Evolutionary conservation across 169 alveolate genomes (phyloP).

Genomic region (Theileria orientalis): DNA sequence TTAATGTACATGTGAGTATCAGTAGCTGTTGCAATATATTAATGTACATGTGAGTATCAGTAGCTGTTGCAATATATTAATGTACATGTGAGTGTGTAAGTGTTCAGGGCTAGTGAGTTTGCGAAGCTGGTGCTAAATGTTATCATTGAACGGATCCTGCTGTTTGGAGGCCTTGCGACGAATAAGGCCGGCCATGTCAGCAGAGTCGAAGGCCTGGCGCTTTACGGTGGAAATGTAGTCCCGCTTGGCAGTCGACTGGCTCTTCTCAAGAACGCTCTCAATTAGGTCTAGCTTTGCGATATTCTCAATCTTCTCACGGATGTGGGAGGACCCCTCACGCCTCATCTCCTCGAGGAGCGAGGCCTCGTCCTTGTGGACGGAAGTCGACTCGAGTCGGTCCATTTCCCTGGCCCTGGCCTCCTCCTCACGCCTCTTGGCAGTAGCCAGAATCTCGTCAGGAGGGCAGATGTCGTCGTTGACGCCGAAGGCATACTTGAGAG

Average conservation of each 20-base stretch:
- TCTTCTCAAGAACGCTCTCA: slow-evolving; percentile 5
- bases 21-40: too few relatives aligned
- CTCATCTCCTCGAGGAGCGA: slow-evolving; percentile 43
- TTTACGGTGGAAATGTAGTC: slow-evolving; percentile 34
- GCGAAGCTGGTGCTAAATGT: not conserved
- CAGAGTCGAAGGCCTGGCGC: slow-evolving; percentile 36
- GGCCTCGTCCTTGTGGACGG: not conserved
- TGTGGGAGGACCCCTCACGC: slow-evolving; percentile 34
- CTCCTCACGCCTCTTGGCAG: slow-evolving; percentile 22
- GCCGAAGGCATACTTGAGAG: slow-evolving; percentile 61
- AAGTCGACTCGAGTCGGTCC: not conserved
- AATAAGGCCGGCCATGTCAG: slow-evolving; percentile 37
- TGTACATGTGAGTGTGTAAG: too few relatives aligned
- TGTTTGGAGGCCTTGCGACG: slow-evolving; percentile 25
- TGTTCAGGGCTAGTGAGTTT: not conserved
- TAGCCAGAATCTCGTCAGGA: slow-evolving; percentile 51
- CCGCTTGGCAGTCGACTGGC: not conserved
- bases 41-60: too few relatives aligned
- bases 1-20: too few relatives aligned
- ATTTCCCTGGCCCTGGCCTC: slow-evolving; percentile 21
- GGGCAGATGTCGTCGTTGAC: slow-evolving; percentile 65
- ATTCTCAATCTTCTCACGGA: slow-evolving; percentile 35
- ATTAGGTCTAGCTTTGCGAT: slow-evolving; percentile 29
- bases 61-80: not conserved
- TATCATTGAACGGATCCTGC: slow-evolving; percentile 16